Evolutionary conservation across 768 basidiomycete species (phyloP).

Genomic region (Phallus indusiatus): DNA sequence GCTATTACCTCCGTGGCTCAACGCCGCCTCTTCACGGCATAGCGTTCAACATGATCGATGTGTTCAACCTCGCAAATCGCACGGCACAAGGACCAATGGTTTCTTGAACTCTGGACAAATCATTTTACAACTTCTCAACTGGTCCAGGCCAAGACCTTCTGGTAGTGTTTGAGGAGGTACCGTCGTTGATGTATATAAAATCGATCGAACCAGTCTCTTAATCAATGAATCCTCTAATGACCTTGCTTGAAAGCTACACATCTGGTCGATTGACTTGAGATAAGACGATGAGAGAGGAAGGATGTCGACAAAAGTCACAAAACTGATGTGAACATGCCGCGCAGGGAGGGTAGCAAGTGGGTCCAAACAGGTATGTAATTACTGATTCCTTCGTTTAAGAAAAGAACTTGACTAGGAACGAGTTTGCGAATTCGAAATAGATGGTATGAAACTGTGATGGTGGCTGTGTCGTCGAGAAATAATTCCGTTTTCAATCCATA

Average conservation of each 20-base stretch:
- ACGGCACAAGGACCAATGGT: background rate
- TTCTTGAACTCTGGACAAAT: background rate
- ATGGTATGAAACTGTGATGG: conserved; percentile 38
- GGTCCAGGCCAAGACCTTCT: conserved; percentile 6
- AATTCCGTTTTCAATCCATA: conserved; percentile 12
- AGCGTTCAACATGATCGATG: conserved; percentile 3
- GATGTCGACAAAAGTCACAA: too few relatives aligned
- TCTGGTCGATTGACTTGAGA: background rate
- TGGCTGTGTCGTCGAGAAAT: conserved; percentile 15
- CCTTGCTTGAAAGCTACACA: conserved; percentile 1
- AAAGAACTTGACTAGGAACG: conserved; percentile 34
- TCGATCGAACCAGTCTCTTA: background rate
- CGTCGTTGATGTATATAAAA: background rate
- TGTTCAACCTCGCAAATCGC: background rate
- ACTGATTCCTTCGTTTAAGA: conserved; percentile 58
- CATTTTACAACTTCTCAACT: conserved; percentile 1
- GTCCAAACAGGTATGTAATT: conserved; percentile 46
- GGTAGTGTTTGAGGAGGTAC: background rate
- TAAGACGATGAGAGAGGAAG: too few relatives aligned
- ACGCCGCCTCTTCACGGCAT: background rate
- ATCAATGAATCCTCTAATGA: background rate
- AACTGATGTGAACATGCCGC: conserved; percentile 44
- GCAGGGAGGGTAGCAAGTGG: conserved; percentile 49
- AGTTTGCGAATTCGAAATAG: conserved; percentile 36
- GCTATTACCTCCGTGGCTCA: background rate